A percentile compares a stretch with the other conserved stretches of the same genome.
Evolutionary conservation across 1,284 basidiomycete genomes (phyloP).

Genomic region (Inonotus hispidus): DNA sequence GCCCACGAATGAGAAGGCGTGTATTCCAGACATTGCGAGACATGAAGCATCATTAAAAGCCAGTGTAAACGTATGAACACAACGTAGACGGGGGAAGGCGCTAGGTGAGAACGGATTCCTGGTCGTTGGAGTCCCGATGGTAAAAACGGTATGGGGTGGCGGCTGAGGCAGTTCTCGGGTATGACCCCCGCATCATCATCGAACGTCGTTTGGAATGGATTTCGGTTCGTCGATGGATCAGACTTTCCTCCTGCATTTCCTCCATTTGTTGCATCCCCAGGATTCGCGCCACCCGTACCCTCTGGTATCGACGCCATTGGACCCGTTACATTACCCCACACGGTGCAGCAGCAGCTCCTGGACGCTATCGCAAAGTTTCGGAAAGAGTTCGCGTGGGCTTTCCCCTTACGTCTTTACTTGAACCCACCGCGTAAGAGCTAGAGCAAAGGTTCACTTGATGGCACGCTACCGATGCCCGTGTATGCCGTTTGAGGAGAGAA

Average conservation of each 20-base stretch:
- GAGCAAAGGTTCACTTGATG: conserved; percentile 9
- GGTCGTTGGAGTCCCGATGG: background rate
- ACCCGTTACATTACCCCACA: conserved; percentile 20
- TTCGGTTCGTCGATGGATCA: conserved; percentile 41
- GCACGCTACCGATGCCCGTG: conserved; percentile 4
- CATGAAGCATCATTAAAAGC: too few relatives aligned
- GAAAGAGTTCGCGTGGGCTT: conserved; percentile 12
- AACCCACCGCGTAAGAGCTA: background rate
- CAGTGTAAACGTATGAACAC: too few relatives aligned
- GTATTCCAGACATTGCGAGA: too few relatives aligned
- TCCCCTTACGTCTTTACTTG: background rate
- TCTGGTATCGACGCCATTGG: background rate
- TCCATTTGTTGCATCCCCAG: conserved; percentile 20
- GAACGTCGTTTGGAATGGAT: conserved; percentile 73
- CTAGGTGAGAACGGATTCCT: conserved; percentile 13
- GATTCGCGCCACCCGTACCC: too few relatives aligned
- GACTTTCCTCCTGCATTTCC: conserved; percentile 29
- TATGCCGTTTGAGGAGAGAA: background rate
- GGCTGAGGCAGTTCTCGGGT: conserved; percentile 12
- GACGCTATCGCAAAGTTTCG: background rate
- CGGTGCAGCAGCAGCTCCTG: background rate
- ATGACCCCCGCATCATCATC: conserved; percentile 47
- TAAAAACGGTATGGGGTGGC: background rate
- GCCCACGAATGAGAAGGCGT: too few relatives aligned
- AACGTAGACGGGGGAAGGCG: background rate